phyloP scores from a whole-genome alignment of 2,329 filamentous ascomycete species.

The Fusarium sarcochroum region DNA sequence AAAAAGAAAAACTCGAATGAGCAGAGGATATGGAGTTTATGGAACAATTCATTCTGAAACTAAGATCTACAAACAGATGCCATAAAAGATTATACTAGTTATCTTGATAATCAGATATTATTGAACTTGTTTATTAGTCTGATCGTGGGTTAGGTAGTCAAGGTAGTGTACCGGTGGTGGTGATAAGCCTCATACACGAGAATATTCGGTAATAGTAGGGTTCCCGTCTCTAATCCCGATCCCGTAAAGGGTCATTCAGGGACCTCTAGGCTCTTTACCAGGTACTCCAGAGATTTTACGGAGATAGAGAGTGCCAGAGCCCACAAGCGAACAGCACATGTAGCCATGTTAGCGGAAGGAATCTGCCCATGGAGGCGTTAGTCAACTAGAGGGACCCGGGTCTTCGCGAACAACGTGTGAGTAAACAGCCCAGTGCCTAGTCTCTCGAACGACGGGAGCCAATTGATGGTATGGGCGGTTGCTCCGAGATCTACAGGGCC shows the following conservation, averaged over 20 bases:
- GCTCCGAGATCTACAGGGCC: conserved; percentile 37
- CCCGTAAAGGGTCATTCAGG: conserved; percentile 19
- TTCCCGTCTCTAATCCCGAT: conserved; percentile 17
- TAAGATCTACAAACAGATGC: not conserved
- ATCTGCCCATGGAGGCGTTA: conserved; percentile 49
- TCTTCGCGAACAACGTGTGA: conserved; percentile 46
- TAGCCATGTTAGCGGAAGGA: conserved; percentile 35
- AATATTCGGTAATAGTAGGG: conserved; percentile 26
- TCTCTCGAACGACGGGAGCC: conserved; percentile 33
- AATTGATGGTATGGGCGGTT: conserved; percentile 18
- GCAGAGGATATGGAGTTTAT: conserved; percentile 5
- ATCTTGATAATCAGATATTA: not conserved
- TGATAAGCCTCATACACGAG: not conserved
- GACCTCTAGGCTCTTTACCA: conserved; percentile 16
- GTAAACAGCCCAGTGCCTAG: conserved; percentile 32
- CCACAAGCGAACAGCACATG: conserved; percentile 45
- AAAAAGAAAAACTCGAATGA: conserved; percentile 13
- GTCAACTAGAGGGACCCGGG: conserved; percentile 41
- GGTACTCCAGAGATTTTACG: conserved; percentile 41
- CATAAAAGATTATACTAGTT: not conserved
- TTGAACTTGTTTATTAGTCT: not conserved
- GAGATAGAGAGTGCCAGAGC: conserved; percentile 37
- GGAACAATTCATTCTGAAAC: conserved; percentile 3
- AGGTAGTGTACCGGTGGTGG: too few relatives aligned
- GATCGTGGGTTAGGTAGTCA: not conserved